Evolutionary conservation across 768 basidiomycete genomes (phyloP), one percentile per base, ranked within the genome.

Genomic region (Crassisporium funariophilum): DNA sequence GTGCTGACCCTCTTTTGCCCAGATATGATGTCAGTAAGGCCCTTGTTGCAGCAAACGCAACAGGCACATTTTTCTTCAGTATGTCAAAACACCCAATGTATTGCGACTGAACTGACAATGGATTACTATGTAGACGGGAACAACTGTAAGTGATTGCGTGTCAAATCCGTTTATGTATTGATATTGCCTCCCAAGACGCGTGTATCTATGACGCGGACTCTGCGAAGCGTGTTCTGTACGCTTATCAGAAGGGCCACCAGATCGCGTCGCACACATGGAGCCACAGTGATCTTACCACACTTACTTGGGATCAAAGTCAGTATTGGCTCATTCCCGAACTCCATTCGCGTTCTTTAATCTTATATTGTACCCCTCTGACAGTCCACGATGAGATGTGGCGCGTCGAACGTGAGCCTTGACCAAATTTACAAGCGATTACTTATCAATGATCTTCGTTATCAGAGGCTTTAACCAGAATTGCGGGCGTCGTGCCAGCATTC

Each of bases 11-110:
- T 25, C 9, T 5, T 8, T 5, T 35, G 8, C 35, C 13, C 40
- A 73, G 71, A 4, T 61, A 67, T 39, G 67, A 73, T 39, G 55
- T 73, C 41, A 64, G 62, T 50, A 64, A 72, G 24, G 62, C 69
- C 7, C 59, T 74, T 12, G 54, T 55, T 5, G 61, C 58, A 10
- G 66, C 63, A 31, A 64, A 64, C 33, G 69, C 67, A 5, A 71
- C 60, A 7, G 75, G 67, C 5, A 75, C 75, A 0, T 76, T 76
- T 55, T 76, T 75, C 65, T 68, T 72, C 53, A 73, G 72, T 72
- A 54, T n/a, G 71, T 63, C 10, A 21, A 25, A 42, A 23, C 37
- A 19, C 35, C 17, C 24, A 34, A 22, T 15, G 4, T 20, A 9
- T 10, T 24, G n/a, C n/a, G n/a, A n/a, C n/a, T n/a, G n/a, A n/a